phyloP scores from a whole-genome alignment of 2,329 filamentous ascomycete genomes.

The Emericellopsis cladophorae region DNA sequence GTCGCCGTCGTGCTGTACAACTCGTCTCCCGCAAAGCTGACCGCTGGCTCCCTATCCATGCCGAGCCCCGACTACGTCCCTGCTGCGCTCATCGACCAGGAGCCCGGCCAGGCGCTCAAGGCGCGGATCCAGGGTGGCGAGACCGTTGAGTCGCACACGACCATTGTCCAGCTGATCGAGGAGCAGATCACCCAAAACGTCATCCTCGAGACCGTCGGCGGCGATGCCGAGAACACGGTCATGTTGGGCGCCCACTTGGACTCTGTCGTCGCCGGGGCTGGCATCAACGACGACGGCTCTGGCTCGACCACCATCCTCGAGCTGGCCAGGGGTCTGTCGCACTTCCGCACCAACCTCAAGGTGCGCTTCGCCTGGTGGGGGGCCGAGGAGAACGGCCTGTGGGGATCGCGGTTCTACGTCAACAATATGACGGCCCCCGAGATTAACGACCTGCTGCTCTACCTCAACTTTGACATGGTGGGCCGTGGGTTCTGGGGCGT shows the following conservation, averaged over 20 bases:
- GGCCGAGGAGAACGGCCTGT: conserved; percentile 28
- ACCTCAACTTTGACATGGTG: conserved; percentile 30
- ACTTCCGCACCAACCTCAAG: conserved; percentile 21
- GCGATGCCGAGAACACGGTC: conserved; percentile 50
- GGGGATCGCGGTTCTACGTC: conserved; percentile 22
- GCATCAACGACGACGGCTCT: conserved; percentile 64
- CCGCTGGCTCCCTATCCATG: conserved; percentile 12
- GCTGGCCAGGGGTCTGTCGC: conserved; percentile 21
- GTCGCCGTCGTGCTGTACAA: conserved; percentile 17
- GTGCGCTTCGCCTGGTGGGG: conserved; percentile 31
- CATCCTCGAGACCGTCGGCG: conserved; percentile 34
- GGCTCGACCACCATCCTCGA: conserved; percentile 26
- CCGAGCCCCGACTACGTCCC: conserved; percentile 15
- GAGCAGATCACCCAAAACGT: conserved; percentile 22
- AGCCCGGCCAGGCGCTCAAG: conserved; percentile 12
- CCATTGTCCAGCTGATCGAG: conserved; percentile 21
- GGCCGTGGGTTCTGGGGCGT: conserved; percentile 19
- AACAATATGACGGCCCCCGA: conserved; percentile 17
- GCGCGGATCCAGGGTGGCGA: conserved; percentile 18
- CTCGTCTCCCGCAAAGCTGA: conserved; percentile 14
- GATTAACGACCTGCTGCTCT: conserved; percentile 19
- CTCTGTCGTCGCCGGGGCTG: conserved; percentile 49
- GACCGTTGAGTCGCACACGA: conserved; percentile 18
- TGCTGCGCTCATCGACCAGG: conserved; percentile 15
- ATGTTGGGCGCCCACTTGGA: conserved; percentile 55